Base-by-base conservation (phyloP, 257 asterid species). In the Solanum pennellii region DNA sequence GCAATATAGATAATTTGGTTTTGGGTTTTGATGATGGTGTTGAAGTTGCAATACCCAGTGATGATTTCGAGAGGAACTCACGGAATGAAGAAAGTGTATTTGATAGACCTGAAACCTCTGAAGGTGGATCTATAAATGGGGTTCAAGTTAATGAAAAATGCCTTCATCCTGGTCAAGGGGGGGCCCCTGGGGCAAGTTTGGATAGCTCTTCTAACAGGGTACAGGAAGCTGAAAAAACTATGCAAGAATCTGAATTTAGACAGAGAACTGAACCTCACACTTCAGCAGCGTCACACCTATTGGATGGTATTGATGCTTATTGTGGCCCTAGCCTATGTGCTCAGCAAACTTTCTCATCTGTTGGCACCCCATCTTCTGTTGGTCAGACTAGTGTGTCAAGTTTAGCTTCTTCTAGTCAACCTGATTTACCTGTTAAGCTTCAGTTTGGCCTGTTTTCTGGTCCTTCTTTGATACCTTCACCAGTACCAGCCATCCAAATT, bases 401-500 rank as follows among this genome's bases (percentile, higher is more conserved):
- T 85, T 82, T 88, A 47, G 88, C 95, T 82, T 89, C 95, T 86
- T 72, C 92, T 29, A 88, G 77, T 89, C 93, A 88, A 89, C 91
- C 91, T 77, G 98, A 95, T 90, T 71, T 91, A 85, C 97, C 99
- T 65, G 91, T 94, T 82, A 92, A 94, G 82, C 94, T 95, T 91
- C 99, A 96, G 93, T 97, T 97, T 95, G 99, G 99, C 84, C 94
- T 97, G 86, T 97, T 96, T 92, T 92, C 99, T 85, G 99, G 99
- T 87, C 98, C 99, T 45, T 90, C 99, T 65, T 88, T 95, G 91
- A 93, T 96, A 89, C 98, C 99, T 75, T 93, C 98, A 90, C 98
- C 98, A 2, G 95, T 97, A 89, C 97, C 98, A 31, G 94, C 99
- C 25, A 97, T 97, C 90, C 99, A 97, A 94, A 97, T 97, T 88